Conservation (phyloP, 208 protist species). For the Naegleria lovaniensis region DNA sequence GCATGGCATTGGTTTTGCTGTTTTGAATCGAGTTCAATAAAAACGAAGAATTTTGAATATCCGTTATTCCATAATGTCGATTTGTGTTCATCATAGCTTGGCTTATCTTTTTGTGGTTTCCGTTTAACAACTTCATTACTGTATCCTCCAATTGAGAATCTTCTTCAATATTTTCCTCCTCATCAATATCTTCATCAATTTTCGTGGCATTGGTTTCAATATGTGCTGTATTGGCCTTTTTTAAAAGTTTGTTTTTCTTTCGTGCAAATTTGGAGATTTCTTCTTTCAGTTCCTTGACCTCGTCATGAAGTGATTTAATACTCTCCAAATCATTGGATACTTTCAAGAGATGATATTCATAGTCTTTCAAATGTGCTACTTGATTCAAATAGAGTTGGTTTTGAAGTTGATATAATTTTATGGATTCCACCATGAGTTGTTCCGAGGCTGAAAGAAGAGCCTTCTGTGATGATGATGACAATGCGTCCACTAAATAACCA, state of each 20-base stretch:
- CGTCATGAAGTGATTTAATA: neutral
- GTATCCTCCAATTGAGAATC: neutral
- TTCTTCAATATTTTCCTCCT: neutral
- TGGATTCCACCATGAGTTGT: neutral
- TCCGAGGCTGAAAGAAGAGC: neutral
- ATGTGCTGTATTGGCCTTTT: neutral
- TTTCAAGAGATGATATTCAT: neutral
- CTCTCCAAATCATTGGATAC: neutral
- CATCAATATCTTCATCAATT: neutral
- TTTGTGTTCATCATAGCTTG: too few relatives aligned
- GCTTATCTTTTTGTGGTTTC: neutral
- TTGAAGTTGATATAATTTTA: neutral
- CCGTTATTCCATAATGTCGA: too few relatives aligned
- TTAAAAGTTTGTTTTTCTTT: neutral
- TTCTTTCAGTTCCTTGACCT: neutral
- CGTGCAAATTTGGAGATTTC: neutral
- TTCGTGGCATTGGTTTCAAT: neutral
- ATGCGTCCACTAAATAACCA: too few relatives aligned
- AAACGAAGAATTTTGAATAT: too few relatives aligned
- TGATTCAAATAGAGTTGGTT: neutral
- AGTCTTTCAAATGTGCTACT: neutral
- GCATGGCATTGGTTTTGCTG: too few relatives aligned
- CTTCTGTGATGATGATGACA: too few relatives aligned
- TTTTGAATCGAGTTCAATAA: too few relatives aligned
- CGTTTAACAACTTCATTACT: neutral